These are phyloP conservation scores for Coprinopsis strossmayeri DNA, from an alignment of 768 basidiomycete genomes.

Conservation along the genomic window DNA sequence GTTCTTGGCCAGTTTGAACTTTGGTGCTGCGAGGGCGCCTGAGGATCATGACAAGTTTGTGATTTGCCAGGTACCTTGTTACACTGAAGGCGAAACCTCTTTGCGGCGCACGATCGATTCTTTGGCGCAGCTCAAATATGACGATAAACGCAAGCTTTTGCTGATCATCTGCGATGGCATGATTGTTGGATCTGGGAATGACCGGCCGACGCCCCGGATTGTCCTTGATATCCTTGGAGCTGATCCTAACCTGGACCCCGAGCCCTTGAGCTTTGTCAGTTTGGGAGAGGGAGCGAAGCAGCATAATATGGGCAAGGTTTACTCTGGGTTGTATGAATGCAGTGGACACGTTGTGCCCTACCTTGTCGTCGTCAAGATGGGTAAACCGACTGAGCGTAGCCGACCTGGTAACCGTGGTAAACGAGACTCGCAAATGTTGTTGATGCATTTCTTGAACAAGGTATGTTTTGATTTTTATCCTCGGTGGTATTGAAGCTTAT, in stretches of 20 bases:
- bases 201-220: constrained; percentile 92
- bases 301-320: constrained; percentile 98
- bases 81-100: constrained; percentile 90
- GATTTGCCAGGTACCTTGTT: constrained; percentile 97
- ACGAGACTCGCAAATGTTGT: constrained; percentile 92
- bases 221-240: constrained; percentile 95
- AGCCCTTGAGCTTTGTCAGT: constrained; percentile 89
- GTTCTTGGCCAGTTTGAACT: constrained; percentile 87
- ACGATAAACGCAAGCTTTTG: constrained; percentile 95
- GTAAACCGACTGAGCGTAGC: constrained; percentile 89
- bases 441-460: constrained; percentile 99
- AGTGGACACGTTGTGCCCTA: constrained; percentile 96
- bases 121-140: constrained; percentile 89
- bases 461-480: constrained; percentile 27
- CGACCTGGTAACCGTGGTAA: constrained; percentile 98
- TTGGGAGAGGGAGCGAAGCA: constrained; percentile 94
- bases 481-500: constrained; percentile 4
- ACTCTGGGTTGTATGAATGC: constrained; percentile 92
- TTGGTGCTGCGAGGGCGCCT: constrained; percentile 71
- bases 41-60: constrained; percentile 97
- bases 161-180: constrained; percentile 96
- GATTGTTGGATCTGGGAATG: constrained; percentile 96
- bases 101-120: constrained; percentile 89
- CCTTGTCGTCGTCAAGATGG: constrained; percentile 86
- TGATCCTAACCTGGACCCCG: constrained; percentile 88